Conservation (phyloP, 2,329 filamentous ascomycete genomes). For the Dothideomycetidae sp. region DNA sequence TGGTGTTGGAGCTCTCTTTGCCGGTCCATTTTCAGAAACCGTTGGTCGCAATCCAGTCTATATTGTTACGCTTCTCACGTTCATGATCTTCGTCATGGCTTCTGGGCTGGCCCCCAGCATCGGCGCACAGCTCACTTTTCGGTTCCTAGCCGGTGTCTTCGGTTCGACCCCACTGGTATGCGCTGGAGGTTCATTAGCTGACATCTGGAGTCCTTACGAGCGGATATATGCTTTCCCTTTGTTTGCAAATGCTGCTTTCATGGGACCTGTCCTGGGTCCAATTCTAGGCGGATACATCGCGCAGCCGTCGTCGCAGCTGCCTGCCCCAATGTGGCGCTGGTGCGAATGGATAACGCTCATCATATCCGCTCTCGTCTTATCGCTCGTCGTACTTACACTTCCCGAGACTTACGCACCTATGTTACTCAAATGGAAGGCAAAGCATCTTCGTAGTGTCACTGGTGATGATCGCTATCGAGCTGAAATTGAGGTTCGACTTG, state of each 20-base stretch:
- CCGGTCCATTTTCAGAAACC: slow-evolving; percentile 36
- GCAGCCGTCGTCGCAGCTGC: slow-evolving; percentile 14
- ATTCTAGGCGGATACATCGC: slow-evolving; percentile 34
- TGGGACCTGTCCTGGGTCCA: slow-evolving; percentile 29
- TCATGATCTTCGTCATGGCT: slow-evolving; percentile 37
- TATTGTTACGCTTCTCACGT: slow-evolving; percentile 31
- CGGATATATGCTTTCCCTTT: slow-evolving; percentile 37
- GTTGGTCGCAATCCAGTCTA: slow-evolving; percentile 33
- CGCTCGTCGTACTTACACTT: slow-evolving; percentile 25
- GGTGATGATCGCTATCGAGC: slow-evolving; percentile 34
- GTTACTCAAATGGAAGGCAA: slow-evolving; percentile 21
- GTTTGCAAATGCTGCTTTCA: slow-evolving; percentile 32
- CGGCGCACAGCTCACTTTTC: slow-evolving; percentile 33
- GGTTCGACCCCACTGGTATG: slow-evolving; percentile 32
- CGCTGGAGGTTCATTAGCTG: slow-evolving; percentile 33
- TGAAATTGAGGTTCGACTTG: slow-evolving; percentile 30
- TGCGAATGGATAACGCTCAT: slow-evolving; percentile 28
- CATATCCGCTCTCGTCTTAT: slow-evolving; percentile 15
- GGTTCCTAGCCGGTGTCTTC: slow-evolving; percentile 37
- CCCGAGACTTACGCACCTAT: slow-evolving; percentile 37
- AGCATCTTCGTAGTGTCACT: slow-evolving; percentile 18
- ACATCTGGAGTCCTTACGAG: slow-evolving; percentile 35
- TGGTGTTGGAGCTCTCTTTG: slow-evolving; percentile 34
- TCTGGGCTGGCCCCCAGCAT: slow-evolving; percentile 35
- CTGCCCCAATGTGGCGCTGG: slow-evolving; percentile 32